phyloP scores from a whole-genome alignment of 2,329 filamentous ascomycete genomes.

The Bipolaris victoriae region DNA sequence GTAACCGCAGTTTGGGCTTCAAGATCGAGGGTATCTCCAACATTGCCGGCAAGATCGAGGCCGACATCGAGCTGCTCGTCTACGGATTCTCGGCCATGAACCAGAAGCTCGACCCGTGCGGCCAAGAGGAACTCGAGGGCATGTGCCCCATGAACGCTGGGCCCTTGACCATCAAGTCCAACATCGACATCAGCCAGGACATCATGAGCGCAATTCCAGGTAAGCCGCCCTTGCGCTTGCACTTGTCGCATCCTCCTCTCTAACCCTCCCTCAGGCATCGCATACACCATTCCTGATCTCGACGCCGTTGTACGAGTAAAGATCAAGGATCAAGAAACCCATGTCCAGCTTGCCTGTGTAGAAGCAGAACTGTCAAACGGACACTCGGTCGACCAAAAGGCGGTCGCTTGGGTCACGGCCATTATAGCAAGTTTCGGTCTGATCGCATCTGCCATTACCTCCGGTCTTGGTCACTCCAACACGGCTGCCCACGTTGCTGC shows the following conservation, averaged over 20 bases:
- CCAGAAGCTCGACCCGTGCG: slow-evolving; percentile 76
- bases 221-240: slow-evolving; percentile 38
- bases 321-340: slow-evolving; percentile 73
- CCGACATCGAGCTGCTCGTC: slow-evolving; percentile 76
- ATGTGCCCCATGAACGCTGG: slow-evolving; percentile 92
- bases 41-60: slow-evolving; percentile 80
- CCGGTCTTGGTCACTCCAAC: slow-evolving; percentile 89
- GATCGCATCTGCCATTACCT: slow-evolving; percentile 84
- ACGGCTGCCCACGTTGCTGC: slow-evolving; percentile 93
- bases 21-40: slow-evolving; percentile 82
- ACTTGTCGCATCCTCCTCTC: slow-evolving; percentile 12
- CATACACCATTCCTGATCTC: slow-evolving; percentile 87
- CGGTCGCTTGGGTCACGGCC: slow-evolving; percentile 88
- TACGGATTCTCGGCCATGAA: slow-evolving; percentile 80
- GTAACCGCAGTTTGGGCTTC: slow-evolving; percentile 74
- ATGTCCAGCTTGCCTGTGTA: slow-evolving; percentile 77
- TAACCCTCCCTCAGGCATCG: slow-evolving; percentile 65
- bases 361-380: slow-evolving; percentile 88
- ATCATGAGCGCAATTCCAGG: slow-evolving; percentile 72
- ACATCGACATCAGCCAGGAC: slow-evolving; percentile 62
- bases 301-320: slow-evolving; percentile 84
- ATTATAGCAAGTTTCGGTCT: slow-evolving; percentile 85
- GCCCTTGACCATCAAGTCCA: slow-evolving; percentile 77
- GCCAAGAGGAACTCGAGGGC: slow-evolving; percentile 66
- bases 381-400: slow-evolving; percentile 87